Evolutionary conservation across 345 rosid genomes (phyloP).

Genomic region (Cardamine occulta): DNA sequence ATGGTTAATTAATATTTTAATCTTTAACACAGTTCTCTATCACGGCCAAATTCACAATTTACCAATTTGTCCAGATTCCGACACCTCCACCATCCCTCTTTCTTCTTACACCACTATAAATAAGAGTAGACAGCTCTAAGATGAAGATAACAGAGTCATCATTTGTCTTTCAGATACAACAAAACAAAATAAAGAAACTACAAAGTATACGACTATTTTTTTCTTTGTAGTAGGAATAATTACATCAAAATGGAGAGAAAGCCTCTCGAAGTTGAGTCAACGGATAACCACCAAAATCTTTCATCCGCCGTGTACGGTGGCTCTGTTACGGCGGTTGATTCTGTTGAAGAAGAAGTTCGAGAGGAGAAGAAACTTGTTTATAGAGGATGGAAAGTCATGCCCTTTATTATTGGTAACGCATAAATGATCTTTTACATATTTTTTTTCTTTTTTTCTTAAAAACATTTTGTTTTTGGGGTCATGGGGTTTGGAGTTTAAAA

Average conservation of each 20-base stretch:
- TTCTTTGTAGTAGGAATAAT: not conserved
- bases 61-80: slow-evolving; percentile 40
- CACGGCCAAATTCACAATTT: slow-evolving; percentile 36
- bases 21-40: slow-evolving; percentile 25
- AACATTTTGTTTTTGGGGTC: not conserved
- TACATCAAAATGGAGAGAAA: slow-evolving; percentile 42
- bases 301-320: slow-evolving; percentile 41
- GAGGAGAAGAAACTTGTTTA: slow-evolving; percentile 44
- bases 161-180: slow-evolving; percentile 16
- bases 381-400: slow-evolving; percentile 84
- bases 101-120: slow-evolving; percentile 39
- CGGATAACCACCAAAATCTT: slow-evolving; percentile 29
- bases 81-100: slow-evolving; percentile 31
- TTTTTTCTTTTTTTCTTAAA: not conserved
- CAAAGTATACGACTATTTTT: not conserved
- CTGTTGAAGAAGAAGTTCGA: slow-evolving; percentile 22
- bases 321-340: slow-evolving; percentile 38
- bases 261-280: slow-evolving; percentile 41
- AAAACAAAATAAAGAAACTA: not conserved
- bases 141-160: slow-evolving; percentile 36
- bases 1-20: not conserved
- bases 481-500: not conserved
- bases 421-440: not conserved
- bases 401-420: slow-evolving; percentile 61
- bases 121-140: slow-evolving; percentile 17